A percentile compares a stretch with the other conserved stretches of the same genome.
phyloP scores from a whole-genome alignment of 352 stramenopile genomes.

The Phytopythium boreale region DNA sequence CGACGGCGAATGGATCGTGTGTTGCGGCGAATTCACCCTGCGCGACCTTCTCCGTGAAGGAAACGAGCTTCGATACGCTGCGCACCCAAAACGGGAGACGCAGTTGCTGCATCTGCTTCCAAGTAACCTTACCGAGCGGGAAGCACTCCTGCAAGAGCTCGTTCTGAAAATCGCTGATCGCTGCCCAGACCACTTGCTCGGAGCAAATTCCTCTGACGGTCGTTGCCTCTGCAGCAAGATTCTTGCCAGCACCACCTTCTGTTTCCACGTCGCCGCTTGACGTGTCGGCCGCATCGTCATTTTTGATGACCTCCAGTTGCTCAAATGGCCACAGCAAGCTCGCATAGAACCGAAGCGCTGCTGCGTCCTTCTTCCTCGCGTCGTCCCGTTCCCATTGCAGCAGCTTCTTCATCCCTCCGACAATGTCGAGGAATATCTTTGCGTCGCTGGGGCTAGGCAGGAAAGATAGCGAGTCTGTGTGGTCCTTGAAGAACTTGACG shows the following conservation, averaged over 20 bases:
- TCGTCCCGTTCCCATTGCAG: conserved; percentile 61
- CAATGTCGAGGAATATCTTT: conserved; percentile 47
- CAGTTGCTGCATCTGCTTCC: conserved; percentile 61
- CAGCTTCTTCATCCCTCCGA: conserved; percentile 47
- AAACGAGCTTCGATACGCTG: conserved; percentile 43
- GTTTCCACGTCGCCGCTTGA: conserved; percentile 4
- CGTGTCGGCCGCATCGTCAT: not conserved
- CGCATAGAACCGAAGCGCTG: conserved; percentile 64
- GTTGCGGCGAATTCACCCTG: conserved; percentile 73
- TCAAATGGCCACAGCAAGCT: conserved; percentile 65
- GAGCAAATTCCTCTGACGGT: conserved; percentile 54
- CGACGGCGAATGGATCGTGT: conserved; percentile 79
- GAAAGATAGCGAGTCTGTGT: conserved; percentile 54
- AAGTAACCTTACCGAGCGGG: conserved; percentile 37
- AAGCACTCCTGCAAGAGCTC: conserved; percentile 80
- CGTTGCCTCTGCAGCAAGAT: not conserved
- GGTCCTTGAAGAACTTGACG: conserved; percentile 50
- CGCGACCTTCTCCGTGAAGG: conserved; percentile 69
- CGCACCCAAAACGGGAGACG: conserved; percentile 80
- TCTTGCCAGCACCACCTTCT: conserved; percentile 7
- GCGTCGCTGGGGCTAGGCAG: conserved; percentile 27
- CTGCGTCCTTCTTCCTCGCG: conserved; percentile 60
- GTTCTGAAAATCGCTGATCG: conserved; percentile 58
- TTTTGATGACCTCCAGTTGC: not conserved
- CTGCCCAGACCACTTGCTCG: conserved; percentile 74